A percentile compares a stretch with the other conserved stretches of the same genome.
phyloP scores from a whole-genome alignment of 1,139 yeast species.

The Williopsis jadinii region DNA sequence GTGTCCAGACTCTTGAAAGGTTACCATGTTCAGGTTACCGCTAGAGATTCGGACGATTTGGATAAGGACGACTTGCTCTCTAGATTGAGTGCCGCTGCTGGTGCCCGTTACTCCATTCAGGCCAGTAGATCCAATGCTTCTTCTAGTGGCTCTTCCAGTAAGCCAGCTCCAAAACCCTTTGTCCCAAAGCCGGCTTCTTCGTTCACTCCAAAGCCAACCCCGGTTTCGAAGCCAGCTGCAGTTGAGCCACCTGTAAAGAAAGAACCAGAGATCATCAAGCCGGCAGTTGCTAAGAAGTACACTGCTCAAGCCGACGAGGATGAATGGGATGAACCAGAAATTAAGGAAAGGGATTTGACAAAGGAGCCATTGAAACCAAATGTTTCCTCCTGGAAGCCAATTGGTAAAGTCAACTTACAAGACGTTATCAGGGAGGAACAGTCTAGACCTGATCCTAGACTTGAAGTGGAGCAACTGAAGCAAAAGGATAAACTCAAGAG shows the following conservation, averaged over 20 bases:
- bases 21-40: slow-evolving; percentile 93
- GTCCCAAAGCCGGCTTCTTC: slow-evolving; percentile 34
- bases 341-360: slow-evolving; percentile 63
- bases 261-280: slow-evolving; percentile 17
- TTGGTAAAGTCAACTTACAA: slow-evolving; percentile 47
- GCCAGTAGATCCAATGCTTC: slow-evolving; percentile 25
- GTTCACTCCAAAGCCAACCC: not conserved
- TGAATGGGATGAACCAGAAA: slow-evolving; percentile 60
- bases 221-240: slow-evolving; percentile 40
- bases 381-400: slow-evolving; percentile 44
- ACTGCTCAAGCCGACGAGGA: slow-evolving; percentile 32
- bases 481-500: slow-evolving; percentile 44
- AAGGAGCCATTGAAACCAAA: slow-evolving; percentile 51
- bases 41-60: slow-evolving; percentile 89
- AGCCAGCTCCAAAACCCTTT: slow-evolving; percentile 11
- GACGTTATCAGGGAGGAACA: slow-evolving; percentile 33
- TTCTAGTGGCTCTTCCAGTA: slow-evolving; percentile 11
- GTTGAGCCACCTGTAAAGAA: slow-evolving; percentile 14
- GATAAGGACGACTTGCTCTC: slow-evolving; percentile 69
- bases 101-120: slow-evolving; percentile 85
- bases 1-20: slow-evolving; percentile 66
- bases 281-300: slow-evolving; percentile 20
- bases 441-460: slow-evolving; percentile 32
- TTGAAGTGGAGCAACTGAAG: slow-evolving; percentile 28
- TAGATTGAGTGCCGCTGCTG: slow-evolving; percentile 85